phyloP scores from a whole-genome alignment of 306 rosid genomes.

The Cyclanthera cordifolia region DNA sequence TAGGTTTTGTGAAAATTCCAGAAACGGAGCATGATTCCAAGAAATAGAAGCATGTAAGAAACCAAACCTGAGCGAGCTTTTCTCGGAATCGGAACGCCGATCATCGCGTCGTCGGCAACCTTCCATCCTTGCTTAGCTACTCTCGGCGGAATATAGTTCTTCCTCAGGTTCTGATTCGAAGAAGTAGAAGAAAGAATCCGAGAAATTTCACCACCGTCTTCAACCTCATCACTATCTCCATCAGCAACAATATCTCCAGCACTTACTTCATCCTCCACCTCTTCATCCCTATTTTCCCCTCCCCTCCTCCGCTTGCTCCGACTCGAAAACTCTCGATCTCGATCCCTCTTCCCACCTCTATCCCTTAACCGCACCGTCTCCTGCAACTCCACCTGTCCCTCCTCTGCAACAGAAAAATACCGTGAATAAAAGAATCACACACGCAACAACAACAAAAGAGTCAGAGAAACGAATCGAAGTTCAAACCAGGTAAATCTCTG shows the following conservation, averaged over 20 bases:
- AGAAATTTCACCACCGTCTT: conserved; percentile 21
- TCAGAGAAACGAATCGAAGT: background rate
- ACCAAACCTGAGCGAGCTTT: conserved; percentile 69
- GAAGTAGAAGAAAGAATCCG: conserved; percentile 21
- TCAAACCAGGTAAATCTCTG: conserved; percentile 38
- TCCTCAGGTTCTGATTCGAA: conserved; percentile 31
- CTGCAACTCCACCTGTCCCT: conserved; percentile 28
- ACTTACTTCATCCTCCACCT: conserved; percentile 23
- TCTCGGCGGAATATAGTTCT: conserved; percentile 21
- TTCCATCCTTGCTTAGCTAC: conserved; percentile 22
- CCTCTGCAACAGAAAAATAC: conserved; percentile 20
- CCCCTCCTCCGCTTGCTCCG: conserved; percentile 36
- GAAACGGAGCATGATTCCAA: background rate
- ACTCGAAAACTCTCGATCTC: conserved; percentile 21
- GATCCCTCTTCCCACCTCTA: conserved; percentile 24
- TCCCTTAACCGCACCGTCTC: conserved; percentile 23
- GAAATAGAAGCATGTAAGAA: background rate
- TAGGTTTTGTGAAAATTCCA: too few species aligned
- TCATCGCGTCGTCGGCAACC: conserved; percentile 27
- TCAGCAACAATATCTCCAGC: conserved; percentile 34
- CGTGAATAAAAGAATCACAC: background rate
- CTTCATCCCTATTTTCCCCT: conserved; percentile 22
- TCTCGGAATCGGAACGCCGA: conserved; percentile 52
- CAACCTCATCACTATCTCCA: conserved; percentile 26
- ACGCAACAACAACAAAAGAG: background rate